Percentiles rank a stretch among this genome's conserved stretches.
Conservation (phyloP, 2,329 filamentous ascomycete genomes). For the Aspergillus japonicus region DNA sequence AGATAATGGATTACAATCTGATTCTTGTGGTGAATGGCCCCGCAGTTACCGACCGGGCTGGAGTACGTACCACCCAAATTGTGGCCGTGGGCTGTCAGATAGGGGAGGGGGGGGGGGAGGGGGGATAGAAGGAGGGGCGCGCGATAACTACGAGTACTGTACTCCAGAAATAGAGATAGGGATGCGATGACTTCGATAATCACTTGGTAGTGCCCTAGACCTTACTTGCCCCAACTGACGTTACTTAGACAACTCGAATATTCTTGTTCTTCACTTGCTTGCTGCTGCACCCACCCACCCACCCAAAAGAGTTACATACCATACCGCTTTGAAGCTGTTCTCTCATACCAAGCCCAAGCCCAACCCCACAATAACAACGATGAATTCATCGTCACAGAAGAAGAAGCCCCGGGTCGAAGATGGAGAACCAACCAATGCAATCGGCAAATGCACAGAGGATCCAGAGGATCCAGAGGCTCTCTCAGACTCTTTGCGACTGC, state of each 20-base stretch:
- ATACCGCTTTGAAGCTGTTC: constrained; percentile 11
- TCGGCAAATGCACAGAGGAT: neutral
- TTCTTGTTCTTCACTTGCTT: neutral
- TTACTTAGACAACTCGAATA: constrained; percentile 6
- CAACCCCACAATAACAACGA: constrained; percentile 15
- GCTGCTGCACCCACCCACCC: constrained; percentile 2
- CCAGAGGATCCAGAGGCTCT: neutral
- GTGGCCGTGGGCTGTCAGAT: constrained; percentile 23
- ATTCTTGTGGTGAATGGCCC: constrained; percentile 16
- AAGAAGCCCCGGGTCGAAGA: constrained; percentile 6
- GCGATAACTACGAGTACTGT: neutral
- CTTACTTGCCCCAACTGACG: neutral
- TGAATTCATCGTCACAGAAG: constrained; percentile 7
- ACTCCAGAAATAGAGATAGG: neutral
- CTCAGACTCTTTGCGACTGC: neutral
- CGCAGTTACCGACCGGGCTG: constrained; percentile 19
- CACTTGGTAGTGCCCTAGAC: neutral
- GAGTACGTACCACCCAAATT: constrained; percentile 19
- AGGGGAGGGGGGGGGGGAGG: constrained; percentile 13
- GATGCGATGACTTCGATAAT: neutral
- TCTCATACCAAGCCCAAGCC: constrained; percentile 16
- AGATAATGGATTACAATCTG: neutral
- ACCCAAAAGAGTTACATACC: constrained; percentile 20
- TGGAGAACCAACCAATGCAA: constrained; percentile 2
- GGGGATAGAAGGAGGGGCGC: constrained; percentile 6